phyloP scores from a whole-genome alignment of 495 filamentous ascomycete genomes.

The Penicillium goetzii region DNA sequence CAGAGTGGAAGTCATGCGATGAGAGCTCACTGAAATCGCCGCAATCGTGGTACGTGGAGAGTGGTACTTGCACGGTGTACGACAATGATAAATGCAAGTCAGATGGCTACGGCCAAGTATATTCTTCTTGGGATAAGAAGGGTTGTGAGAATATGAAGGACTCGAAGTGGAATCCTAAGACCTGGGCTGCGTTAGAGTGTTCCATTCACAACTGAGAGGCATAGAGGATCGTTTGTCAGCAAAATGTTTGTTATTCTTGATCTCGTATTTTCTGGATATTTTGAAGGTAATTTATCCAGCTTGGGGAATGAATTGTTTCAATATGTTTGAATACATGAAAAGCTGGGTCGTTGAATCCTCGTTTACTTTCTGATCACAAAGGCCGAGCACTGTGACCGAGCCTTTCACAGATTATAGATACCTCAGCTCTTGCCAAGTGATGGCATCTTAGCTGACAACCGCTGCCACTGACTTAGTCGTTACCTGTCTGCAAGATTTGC shows the following conservation, averaged over 20 bases:
- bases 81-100: constrained; percentile 1
- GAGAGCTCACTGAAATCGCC: constrained; percentile 1
- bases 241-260: not conserved
- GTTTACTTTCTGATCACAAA: not conserved
- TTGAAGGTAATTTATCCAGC: not conserved
- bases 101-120: constrained; percentile 4
- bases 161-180: not conserved
- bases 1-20: constrained; percentile 6
- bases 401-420: not conserved
- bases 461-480: not conserved
- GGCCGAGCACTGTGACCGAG: not conserved
- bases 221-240: not conserved
- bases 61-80: constrained; percentile 3
- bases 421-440: not conserved
- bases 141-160: constrained; percentile 3
- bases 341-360: not conserved
- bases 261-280: not conserved
- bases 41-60: constrained; percentile 6
- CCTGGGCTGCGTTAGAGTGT: not conserved
- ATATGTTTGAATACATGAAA: too few species aligned
- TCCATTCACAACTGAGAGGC: not conserved
- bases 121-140: constrained; percentile 2
- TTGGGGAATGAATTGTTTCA: too few species aligned
- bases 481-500: not conserved
- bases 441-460: not conserved